Conservation (phyloP, 2,329 filamentous ascomycete species). For the Cladosporium sp. region DNA sequence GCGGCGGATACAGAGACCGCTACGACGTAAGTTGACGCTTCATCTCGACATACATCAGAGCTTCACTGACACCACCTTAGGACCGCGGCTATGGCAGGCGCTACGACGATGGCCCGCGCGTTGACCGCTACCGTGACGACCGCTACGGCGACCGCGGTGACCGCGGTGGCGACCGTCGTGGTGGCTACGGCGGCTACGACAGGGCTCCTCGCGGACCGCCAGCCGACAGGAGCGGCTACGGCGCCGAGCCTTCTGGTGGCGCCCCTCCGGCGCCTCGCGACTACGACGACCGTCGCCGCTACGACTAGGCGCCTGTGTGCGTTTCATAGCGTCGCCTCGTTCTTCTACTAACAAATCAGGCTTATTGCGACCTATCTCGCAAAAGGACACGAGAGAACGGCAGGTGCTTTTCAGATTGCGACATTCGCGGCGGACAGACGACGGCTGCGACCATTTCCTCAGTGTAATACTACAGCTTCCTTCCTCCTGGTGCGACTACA, state of each 20-base stretch:
- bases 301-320: slow-evolving; percentile 26
- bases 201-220: slow-evolving; percentile 28
- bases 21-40: slow-evolving; percentile 41
- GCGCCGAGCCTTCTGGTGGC: slow-evolving; percentile 23
- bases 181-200: slow-evolving; percentile 23
- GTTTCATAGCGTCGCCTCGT: neutral
- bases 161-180: slow-evolving; percentile 14
- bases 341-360: slow-evolving; percentile 6
- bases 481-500: slow-evolving; percentile 28
- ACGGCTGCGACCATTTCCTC: slow-evolving; percentile 14
- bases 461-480: slow-evolving; percentile 28
- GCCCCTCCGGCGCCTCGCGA: slow-evolving; percentile 28
- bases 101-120: slow-evolving; percentile 43
- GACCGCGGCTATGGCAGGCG: slow-evolving; percentile 57
- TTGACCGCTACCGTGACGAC: slow-evolving; percentile 21
- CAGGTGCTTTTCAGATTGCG: slow-evolving; percentile 18
- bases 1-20: slow-evolving; percentile 49
- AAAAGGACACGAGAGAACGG: slow-evolving; percentile 7
- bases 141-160: slow-evolving; percentile 20
- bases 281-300: slow-evolving; percentile 32
- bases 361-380: slow-evolving; percentile 6
- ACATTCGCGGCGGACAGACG: slow-evolving; percentile 13
- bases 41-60: neutral
- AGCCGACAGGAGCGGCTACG: slow-evolving; percentile 22
- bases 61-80: slow-evolving; percentile 44